A percentile compares a stretch with the other conserved stretches of the same genome.
phyloP scores from a whole-genome alignment of 2,329 filamentous ascomycete species.

The Thielaviopsis euricoi region DNA sequence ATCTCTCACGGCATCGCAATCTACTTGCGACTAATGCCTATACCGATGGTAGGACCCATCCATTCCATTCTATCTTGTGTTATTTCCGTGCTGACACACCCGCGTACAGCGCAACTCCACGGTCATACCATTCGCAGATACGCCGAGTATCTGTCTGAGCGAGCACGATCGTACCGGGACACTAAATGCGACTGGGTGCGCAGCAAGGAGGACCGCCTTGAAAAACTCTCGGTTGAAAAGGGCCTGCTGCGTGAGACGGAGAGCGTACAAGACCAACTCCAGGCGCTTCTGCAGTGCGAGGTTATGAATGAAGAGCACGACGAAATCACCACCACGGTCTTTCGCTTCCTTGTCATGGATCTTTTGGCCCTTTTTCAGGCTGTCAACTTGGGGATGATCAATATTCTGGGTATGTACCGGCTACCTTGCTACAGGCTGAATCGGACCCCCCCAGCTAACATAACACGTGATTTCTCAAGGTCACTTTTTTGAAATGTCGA shows the following conservation, averaged over 20 bases:
- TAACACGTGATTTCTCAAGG: conserved; percentile 31
- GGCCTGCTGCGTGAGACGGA: conserved; percentile 85
- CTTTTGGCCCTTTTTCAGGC: conserved; percentile 81
- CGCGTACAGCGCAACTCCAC: conserved; percentile 63
- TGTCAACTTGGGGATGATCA: conserved; percentile 94
- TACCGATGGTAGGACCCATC: conserved; percentile 57
- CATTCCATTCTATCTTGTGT: not conserved
- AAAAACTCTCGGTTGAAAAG: conserved; percentile 78
- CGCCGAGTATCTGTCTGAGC: conserved; percentile 67
- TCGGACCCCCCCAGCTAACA: not conserved
- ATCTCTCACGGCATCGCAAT: conserved; percentile 66
- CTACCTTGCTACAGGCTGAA: no score
- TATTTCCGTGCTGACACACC: not conserved
- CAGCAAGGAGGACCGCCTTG: conserved; percentile 63
- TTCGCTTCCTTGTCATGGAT: conserved; percentile 79
- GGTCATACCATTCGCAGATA: conserved; percentile 90
- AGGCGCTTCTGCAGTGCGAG: conserved; percentile 71
- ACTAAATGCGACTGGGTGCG: conserved; percentile 85
- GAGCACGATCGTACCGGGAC: conserved; percentile 66
- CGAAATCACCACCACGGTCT: conserved; percentile 89
- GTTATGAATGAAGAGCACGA: conserved; percentile 83
- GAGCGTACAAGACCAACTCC: conserved; percentile 73
- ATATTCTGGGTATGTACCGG: conserved; percentile 59
- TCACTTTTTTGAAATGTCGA: conserved; percentile 97
- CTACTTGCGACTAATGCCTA: conserved; percentile 79